Percentiles rank a stretch among this genome's conserved stretches.
These are phyloP conservation scores for Fusarium sambucinum DNA, from an alignment of 2,329 filamentous ascomycete genomes.

Conservation along the genomic window DNA sequence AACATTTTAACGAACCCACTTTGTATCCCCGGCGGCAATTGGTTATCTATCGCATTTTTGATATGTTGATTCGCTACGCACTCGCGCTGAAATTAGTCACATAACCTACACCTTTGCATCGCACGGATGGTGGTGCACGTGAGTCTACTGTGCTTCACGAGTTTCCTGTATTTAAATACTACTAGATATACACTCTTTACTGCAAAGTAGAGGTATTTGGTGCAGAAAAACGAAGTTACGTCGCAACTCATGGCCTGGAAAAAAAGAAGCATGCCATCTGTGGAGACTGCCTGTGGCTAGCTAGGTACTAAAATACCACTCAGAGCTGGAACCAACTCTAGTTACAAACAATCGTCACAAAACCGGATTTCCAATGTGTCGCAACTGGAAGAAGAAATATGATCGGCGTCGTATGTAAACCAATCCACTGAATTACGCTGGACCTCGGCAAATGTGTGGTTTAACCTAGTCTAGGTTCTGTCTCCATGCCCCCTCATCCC, in stretches of 20 bases:
- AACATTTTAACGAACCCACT: not conserved
- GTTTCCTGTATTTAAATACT: not conserved
- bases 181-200: fast-evolving
- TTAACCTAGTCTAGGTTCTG: not conserved
- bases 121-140: too few species aligned
- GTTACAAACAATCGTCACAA: not conserved
- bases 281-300: too few species aligned
- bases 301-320: too few species aligned
- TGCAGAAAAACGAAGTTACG: not conserved
- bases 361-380: not conserved
- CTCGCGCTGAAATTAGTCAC: too few species aligned
- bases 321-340: not conserved
- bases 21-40: not conserved
- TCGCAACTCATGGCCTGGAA: too few species aligned
- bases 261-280: too few species aligned
- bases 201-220: not conserved
- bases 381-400: not conserved
- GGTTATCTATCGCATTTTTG: not conserved
- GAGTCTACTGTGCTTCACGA: not conserved
- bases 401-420: not conserved
- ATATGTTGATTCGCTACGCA: not conserved
- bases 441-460: not conserved
- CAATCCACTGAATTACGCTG: not conserved
- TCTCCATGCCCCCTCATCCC: not conserved
- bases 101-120: too few species aligned